Base-by-base conservation (phyloP, 2,329 filamentous ascomycete species). In the Talaromyces verruculosus region DNA sequence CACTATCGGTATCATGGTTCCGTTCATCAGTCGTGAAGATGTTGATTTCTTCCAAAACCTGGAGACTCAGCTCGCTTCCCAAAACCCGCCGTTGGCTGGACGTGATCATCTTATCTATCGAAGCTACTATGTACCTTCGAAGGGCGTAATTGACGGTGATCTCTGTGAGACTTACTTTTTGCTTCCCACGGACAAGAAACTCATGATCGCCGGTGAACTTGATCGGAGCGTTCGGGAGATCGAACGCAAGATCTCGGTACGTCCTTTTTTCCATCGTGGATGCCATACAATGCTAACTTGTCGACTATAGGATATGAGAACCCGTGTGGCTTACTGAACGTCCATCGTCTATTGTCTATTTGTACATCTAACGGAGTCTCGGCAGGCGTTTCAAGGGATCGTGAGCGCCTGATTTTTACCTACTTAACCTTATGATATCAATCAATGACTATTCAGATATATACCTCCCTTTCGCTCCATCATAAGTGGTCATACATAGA, bases 41-140 rank as follows among this genome's bases (percentile, higher is more conserved):
- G 91, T 96, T 60, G 95, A 98, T 77, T 98, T 99, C 81, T 99
- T 99, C 86, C 93, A 97, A 77, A 92, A 88, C 68, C 84, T 99
- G 28, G 95, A 99, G 80, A 89, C 91, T 74, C 91, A 96, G 74
- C 84, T 99, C 76, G 87, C 94, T 58, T 88, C 86, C 13, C 92
- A 97, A 74, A 93, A 97, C 74, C 86, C 93, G 41, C 94, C 94
- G 7, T 82, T 99, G 57, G 91, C 92, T 22, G 96, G 95, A 49
- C 87, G 96, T 70, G 96, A 99, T 77, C 95, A 99, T 78, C 83
- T 99, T 55, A 96, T 97, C 74, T 99, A 96, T 78, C 87, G 96
- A 69, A 89, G 93, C 69, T 99, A 98, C 80, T 99, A 98, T 77
- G 92, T 92, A 6, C 96, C 95, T 0, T 92, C 96, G 49, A 99